phyloP scores from a whole-genome alignment of 371 early-diverging fungal genomes.

The Choanephora cucurbitarum region DNA sequence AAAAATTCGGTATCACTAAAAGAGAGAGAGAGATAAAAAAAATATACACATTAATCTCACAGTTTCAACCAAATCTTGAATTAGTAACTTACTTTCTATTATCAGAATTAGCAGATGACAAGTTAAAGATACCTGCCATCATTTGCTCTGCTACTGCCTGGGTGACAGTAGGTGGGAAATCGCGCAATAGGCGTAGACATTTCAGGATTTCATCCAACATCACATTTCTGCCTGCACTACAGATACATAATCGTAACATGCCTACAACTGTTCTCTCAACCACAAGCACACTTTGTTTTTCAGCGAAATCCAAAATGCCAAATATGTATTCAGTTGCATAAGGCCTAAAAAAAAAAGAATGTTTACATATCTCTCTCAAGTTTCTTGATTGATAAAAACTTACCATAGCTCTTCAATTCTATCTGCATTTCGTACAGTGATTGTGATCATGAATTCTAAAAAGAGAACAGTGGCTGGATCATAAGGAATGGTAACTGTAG shows the following conservation, averaged over 20 bases:
- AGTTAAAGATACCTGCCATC: slow-evolving; percentile 77
- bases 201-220: slow-evolving; percentile 58
- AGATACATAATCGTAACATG: slow-evolving; percentile 70
- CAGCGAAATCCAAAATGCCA: slow-evolving; percentile 69
- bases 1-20: slow-evolving; percentile 48
- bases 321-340: slow-evolving; percentile 68
- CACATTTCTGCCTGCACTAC: slow-evolving; percentile 67
- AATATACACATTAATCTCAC: no score
- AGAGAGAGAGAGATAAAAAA: no score
- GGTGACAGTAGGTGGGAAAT: slow-evolving; percentile 67
- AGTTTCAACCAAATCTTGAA: no score
- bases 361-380: no score
- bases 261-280: slow-evolving; percentile 82
- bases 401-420: slow-evolving; percentile 66
- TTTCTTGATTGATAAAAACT: no score
- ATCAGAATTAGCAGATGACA: slow-evolving; percentile 54
- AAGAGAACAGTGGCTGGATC: slow-evolving; percentile 74
- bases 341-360: slow-evolving; percentile 61
- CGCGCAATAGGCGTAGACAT: slow-evolving; percentile 61
- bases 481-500: slow-evolving; percentile 53
- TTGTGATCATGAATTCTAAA: slow-evolving; percentile 74
- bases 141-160: slow-evolving; percentile 75
- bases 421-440: slow-evolving; percentile 75
- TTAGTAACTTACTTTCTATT: slow-evolving; percentile 52
- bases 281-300: slow-evolving; percentile 65